Conservation (phyloP, 2,329 filamentous ascomycete genomes). For the Fusarium pseudograminearum region DNA sequence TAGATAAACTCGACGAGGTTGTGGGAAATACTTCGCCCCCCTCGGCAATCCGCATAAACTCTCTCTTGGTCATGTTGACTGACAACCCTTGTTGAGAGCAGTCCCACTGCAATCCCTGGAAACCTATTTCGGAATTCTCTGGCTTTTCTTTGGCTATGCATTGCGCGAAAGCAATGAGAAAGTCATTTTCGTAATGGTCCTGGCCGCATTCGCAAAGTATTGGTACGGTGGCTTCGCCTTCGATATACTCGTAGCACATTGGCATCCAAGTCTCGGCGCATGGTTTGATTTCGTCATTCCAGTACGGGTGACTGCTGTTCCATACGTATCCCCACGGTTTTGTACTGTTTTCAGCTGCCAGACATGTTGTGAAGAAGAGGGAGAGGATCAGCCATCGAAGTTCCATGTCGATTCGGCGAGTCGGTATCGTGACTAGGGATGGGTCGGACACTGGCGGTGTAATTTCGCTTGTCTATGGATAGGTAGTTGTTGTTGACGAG, state of each 20-base stretch:
- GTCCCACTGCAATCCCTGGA: not conserved
- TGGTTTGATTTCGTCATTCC: not conserved
- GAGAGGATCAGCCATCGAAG: not conserved
- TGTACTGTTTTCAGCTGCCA: not conserved
- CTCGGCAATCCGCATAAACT: not conserved
- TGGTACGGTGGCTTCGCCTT: not conserved
- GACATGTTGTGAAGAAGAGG: not conserved
- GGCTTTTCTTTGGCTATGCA: not conserved
- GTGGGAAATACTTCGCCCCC: not conserved
- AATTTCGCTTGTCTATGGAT: no score
- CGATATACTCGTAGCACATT: not conserved
- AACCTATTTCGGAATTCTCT: not conserved
- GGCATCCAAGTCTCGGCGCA: not conserved
- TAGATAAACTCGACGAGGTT: not conserved
- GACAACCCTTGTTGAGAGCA: not conserved
- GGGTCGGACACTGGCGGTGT: not conserved
- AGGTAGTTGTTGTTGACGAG: not conserved
- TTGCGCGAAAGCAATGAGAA: not conserved
- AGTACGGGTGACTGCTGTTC: not conserved
- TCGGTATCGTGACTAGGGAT: not conserved
- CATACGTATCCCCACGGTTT: not conserved
- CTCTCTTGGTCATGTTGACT: not conserved
- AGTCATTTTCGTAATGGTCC: fast-evolving
- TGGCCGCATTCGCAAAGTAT: not conserved
- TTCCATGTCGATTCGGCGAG: not conserved